Evolutionary conservation across 306 rosid genomes (phyloP).

Genomic region (Oxytropis ochrocephala): DNA sequence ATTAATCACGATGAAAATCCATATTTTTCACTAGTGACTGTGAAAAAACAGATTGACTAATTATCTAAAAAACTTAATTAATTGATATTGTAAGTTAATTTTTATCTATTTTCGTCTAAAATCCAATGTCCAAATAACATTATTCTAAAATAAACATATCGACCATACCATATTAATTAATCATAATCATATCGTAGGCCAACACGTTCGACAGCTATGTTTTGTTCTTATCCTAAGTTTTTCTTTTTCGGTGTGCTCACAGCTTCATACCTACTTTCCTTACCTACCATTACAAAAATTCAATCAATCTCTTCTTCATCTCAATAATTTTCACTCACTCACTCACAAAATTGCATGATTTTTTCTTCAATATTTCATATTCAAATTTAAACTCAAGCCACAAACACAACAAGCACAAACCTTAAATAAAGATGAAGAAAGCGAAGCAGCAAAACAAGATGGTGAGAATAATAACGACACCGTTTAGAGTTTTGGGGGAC

Average conservation of each 20-base stretch:
- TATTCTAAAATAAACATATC: neutral
- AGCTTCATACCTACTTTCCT: slow-evolving; percentile 17
- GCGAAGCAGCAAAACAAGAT: slow-evolving; percentile 40
- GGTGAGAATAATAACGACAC: slow-evolving; percentile 45
- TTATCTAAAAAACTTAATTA: no score
- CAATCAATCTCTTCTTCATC: neutral
- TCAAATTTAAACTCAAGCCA: neutral
- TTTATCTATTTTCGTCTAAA: no score
- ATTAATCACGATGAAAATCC: no score
- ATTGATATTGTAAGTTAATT: no score
- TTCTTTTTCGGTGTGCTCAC: slow-evolving; percentile 30
- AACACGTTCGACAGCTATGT: slow-evolving; percentile 10
- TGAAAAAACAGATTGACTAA: no score
- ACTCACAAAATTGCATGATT: neutral
- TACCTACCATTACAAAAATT: neutral
- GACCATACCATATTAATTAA: neutral
- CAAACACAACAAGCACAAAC: neutral
- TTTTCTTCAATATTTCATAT: neutral
- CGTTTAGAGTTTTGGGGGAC: slow-evolving; percentile 48
- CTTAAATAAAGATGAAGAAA: slow-evolving; percentile 29
- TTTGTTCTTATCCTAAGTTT: slow-evolving; percentile 35
- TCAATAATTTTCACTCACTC: neutral
- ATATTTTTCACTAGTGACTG: no score
- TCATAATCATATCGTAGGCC: neutral
- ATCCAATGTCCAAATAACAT: no score